Base-by-base conservation (phyloP, 116 monocot genomes). In the Cymodocea nodosa region DNA sequence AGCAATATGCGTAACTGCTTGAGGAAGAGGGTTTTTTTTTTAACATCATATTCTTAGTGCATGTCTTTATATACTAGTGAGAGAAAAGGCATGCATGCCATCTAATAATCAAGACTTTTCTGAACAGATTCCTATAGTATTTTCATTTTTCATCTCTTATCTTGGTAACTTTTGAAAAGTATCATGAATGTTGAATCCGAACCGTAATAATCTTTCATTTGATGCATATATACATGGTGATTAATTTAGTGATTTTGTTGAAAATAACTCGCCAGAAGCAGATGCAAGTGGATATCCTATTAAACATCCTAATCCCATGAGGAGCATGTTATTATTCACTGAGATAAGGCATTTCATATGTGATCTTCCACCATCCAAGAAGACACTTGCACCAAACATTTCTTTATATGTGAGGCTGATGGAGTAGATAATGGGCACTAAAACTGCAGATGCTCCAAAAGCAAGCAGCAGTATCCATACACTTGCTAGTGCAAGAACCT, bases 201-300 rank as follows among this genome's bases (percentile, higher is more conserved):
- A 30, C 30, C 3, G 30, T 30, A 30, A 30, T 30, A 30, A 30
- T 30, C 30, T 1, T 30, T 30, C 30, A 30, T 30, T 30, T 30
- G 30, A 57, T 25, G 57, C 22, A 57, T 14, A 57, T 56, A 56
- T n/a, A 17, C 36, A 60, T 16, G 25, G 35, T 6, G 20, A 54
- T 18, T 20, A 54, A 54, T 18, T 54, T 17, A 54, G 17, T 54
- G 54, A 19, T 54, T 54, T 20, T 18, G 23, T 15, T 35, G 48
- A 63, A 59, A 14, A 60, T n/a, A 50, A 40, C 73, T 79, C 69
- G 90, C 95, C 85, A 51, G 95, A 85, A 62, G 95, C 85, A 72
- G 83, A 85, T 58, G 83, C 81, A 70, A 97, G 51, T 56, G 87
- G 91, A 71, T 76, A 87, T 23, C 95, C 87, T 66, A 87, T 68